Evolutionary conservation across 805 yeast species (phyloP).

Genomic region (Zygosaccharomyces bisporus): DNA sequence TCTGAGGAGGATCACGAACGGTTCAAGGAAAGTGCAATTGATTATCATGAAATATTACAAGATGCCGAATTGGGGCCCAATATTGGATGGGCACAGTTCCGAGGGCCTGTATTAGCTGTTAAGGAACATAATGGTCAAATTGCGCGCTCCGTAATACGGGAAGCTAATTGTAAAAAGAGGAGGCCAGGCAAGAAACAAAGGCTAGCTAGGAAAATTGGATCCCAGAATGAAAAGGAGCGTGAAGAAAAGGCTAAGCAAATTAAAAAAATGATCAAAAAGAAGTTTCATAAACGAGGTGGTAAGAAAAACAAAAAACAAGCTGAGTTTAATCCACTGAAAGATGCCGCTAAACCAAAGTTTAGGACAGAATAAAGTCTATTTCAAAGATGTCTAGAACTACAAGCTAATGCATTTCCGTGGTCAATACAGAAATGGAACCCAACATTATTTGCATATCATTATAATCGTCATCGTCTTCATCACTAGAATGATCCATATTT

Average conservation of each 20-base stretch:
- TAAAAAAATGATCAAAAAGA: slow-evolving; percentile 32
- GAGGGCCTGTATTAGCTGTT: slow-evolving; percentile 19
- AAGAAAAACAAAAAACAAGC: slow-evolving; percentile 33
- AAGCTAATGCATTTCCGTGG: slow-evolving; percentile 2
- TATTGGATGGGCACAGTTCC: slow-evolving; percentile 14
- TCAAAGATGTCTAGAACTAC: not conserved
- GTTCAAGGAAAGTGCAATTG: slow-evolving; percentile 23
- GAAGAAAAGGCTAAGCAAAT: slow-evolving; percentile 22
- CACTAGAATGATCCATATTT: slow-evolving; percentile 15
- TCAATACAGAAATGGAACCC: slow-evolving; percentile 21
- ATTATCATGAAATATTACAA: slow-evolving; percentile 17
- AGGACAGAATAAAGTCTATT: slow-evolving; percentile 14
- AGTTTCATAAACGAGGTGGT: slow-evolving; percentile 37
- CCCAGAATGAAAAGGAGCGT: slow-evolving; percentile 25
- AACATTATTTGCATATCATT: slow-evolving; percentile 22
- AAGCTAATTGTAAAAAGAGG: slow-evolving; percentile 19
- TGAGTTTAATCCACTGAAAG: slow-evolving; percentile 19
- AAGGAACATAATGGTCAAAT: slow-evolving; percentile 20
- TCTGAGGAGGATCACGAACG: slow-evolving; percentile 13
- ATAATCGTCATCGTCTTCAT: slow-evolving; percentile 17
- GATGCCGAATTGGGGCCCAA: slow-evolving; percentile 12
- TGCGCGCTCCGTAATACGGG: slow-evolving; percentile 14
- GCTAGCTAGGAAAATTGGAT: slow-evolving; percentile 26
- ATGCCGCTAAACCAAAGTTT: slow-evolving; percentile 17
- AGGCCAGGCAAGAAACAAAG: slow-evolving; percentile 36